A percentile compares a stretch with the other conserved stretches of the same genome.
phyloP scores from a whole-genome alignment of 441 rosid genomes.

The Euphorbia celastroides region DNA sequence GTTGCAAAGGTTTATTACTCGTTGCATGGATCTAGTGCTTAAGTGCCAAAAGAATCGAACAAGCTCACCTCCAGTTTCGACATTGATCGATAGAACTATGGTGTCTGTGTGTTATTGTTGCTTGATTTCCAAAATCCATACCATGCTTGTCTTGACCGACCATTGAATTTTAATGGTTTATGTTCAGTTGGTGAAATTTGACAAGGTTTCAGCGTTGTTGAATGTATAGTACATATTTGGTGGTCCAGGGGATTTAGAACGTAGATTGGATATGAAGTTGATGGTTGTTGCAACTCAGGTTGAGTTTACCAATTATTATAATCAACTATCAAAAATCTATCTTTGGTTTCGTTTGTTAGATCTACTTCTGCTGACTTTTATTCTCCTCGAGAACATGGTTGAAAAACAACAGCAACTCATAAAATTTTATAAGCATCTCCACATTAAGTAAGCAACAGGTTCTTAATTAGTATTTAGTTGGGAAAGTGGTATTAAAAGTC shows the following conservation, averaged over 20 bases:
- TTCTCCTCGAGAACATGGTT: too few species aligned
- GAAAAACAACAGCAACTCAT: slow-evolving; percentile 6
- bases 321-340: background rate
- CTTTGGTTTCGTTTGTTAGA: slow-evolving; percentile 21
- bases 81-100: too few species aligned
- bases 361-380: slow-evolving; percentile 29
- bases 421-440: background rate
- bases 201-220: background rate
- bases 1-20: too few species aligned
- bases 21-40: too few species aligned
- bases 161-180: too few species aligned
- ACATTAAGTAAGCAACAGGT: too few species aligned
- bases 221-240: background rate
- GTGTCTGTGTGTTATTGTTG: too few species aligned
- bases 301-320: background rate
- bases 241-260: background rate
- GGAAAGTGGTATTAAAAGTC: background rate
- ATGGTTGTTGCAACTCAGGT: slow-evolving; percentile 1
- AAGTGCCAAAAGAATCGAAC: too few species aligned
- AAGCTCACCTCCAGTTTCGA: too few species aligned
- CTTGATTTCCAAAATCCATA: too few species aligned
- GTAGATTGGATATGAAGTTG: background rate
- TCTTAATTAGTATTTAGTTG: too few species aligned
- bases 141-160: too few species aligned
- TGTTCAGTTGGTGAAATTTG: slow-evolving; percentile 6